Percentiles rank a stretch among this genome's conserved stretches.
Evolutionary conservation across 257 asterid species (phyloP).

Genomic region (Ocimum tenuiflorum): DNA sequence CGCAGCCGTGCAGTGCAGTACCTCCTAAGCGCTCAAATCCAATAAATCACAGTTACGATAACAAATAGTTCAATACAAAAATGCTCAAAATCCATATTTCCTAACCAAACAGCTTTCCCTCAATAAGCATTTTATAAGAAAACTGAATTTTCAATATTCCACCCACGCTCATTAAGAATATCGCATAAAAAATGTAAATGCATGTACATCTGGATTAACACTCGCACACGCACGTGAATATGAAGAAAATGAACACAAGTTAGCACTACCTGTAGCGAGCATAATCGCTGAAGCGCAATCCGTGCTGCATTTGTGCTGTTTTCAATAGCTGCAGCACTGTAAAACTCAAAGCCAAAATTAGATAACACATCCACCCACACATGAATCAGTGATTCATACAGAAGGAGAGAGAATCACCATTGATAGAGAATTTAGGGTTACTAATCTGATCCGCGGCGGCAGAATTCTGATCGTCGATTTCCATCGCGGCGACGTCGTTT

Average conservation of each 20-base stretch:
- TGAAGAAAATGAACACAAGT: background rate
- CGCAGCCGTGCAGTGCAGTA: constrained; percentile 88
- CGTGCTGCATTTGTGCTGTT: constrained; percentile 99
- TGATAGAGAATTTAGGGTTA: constrained; percentile 68
- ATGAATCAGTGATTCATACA: background rate
- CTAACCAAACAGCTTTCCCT: constrained; percentile 1
- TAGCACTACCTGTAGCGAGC: constrained; percentile 67
- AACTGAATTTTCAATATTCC: background rate
- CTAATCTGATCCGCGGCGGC: constrained; percentile 44
- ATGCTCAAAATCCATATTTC: background rate
- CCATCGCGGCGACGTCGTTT: constrained; percentile 55
- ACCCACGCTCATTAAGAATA: background rate
- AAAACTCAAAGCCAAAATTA: constrained; percentile 16
- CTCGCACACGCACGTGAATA: background rate
- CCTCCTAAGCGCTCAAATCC: constrained; percentile 47
- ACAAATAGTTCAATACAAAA: background rate
- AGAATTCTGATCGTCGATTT: constrained; percentile 54
- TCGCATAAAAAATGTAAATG: no score
- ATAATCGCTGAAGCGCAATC: constrained; percentile 89
- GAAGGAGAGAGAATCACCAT: constrained; percentile 35
- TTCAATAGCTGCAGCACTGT: constrained; percentile 83
- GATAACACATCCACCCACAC: background rate
- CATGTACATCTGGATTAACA: background rate
- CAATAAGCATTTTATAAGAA: background rate
- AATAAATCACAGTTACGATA: constrained; percentile 2